Base-by-base conservation (phyloP, 768 basidiomycete species). In the Termitomyces sp. region DNA sequence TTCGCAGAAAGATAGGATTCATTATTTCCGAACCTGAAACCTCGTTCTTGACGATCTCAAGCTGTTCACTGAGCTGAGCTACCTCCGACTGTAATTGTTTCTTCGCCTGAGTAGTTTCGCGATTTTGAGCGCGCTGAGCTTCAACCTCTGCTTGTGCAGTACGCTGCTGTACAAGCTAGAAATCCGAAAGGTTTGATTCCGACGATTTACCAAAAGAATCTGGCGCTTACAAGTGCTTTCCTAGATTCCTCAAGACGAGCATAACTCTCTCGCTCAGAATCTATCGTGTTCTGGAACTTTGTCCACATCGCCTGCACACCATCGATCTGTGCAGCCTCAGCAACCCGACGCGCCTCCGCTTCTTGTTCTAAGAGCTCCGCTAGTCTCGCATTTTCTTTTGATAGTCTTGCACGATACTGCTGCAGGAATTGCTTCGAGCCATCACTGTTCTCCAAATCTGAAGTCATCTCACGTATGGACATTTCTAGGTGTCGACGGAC, bases 221-320 rank as follows among this genome's bases (percentile, higher is more conserved):
- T 41, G 26, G 13, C 18, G 70, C 84, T 60, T 68, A 88, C 86
- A 62, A 90, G 67, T 54, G 87, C 86, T 65, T 84, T 86, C 47
- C 83, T 77, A 16, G 87, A 88, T 61, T 87, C 88, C 62, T 89
- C 88, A 14, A 88, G 70, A 26, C 83, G 81, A 43, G 75, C 66
- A 60, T 86, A 87, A 57, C 78, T 85, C 49, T 84, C 80, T 24
- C 85, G 78, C 66, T 88, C 86, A 49, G 79, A 76, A 0, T 74
- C 59, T 38, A 86, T 84, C 0, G 79, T 78, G 59, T 74, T 77
- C 69, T 83, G 80, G 73, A 86, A 84, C 60, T 85, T 86, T 40
- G 75, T 71, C 85, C 85, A 87, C 75, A 87, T 81, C 0, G 78
- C 79, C 60, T 86, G 83, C 26, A 86, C 76, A 26, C 84, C 83